Conservation (phyloP, 208 protist genomes). For the Trypanosoma platydactyli region DNA sequence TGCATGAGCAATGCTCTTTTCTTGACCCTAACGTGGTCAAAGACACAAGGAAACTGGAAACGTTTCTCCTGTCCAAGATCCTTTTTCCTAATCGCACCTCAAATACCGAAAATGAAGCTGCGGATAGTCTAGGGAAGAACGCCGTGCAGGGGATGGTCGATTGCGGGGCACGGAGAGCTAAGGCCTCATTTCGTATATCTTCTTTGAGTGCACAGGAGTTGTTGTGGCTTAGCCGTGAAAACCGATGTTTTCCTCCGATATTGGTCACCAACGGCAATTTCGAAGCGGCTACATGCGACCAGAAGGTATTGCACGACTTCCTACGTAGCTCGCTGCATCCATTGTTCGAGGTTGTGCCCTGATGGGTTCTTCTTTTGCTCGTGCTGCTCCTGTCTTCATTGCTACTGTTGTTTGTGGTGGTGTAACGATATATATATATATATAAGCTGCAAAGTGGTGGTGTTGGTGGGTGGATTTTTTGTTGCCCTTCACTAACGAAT, state of each 20-base stretch:
- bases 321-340: slow-evolving; percentile 38
- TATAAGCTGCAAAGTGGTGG: too few relatives aligned
- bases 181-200: slow-evolving; percentile 38
- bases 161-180: slow-evolving; percentile 26
- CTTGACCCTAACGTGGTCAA: slow-evolving; percentile 30
- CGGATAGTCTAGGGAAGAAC: too few relatives aligned
- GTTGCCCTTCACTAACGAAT: too few relatives aligned
- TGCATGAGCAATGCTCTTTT: slow-evolving; percentile 50
- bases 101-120: slow-evolving; percentile 11
- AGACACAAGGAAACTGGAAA: slow-evolving; percentile 59
- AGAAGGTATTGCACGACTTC: slow-evolving; percentile 24
- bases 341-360: slow-evolving; percentile 35
- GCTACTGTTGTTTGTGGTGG: slow-evolving; percentile 13
- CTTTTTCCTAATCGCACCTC: slow-evolving; percentile 31
- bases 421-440: too few relatives aligned
- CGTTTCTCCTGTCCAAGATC: slow-evolving; percentile 66
- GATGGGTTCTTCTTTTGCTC: slow-evolving; percentile 21
- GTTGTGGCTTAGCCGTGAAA: slow-evolving; percentile 68
- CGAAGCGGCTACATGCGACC: slow-evolving; percentile 32
- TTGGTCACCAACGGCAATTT: slow-evolving; percentile 47
- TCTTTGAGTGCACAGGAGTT: slow-evolving; percentile 47
- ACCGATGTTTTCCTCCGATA: slow-evolving; percentile 42
- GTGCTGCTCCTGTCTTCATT: slow-evolving; percentile 3
- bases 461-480: too few relatives aligned
- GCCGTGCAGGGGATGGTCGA: slow-evolving; percentile 9